Evolutionary conservation across 1,139 yeast genomes (phyloP).

Genomic region (Saccharomycopsis hybrid): DNA sequence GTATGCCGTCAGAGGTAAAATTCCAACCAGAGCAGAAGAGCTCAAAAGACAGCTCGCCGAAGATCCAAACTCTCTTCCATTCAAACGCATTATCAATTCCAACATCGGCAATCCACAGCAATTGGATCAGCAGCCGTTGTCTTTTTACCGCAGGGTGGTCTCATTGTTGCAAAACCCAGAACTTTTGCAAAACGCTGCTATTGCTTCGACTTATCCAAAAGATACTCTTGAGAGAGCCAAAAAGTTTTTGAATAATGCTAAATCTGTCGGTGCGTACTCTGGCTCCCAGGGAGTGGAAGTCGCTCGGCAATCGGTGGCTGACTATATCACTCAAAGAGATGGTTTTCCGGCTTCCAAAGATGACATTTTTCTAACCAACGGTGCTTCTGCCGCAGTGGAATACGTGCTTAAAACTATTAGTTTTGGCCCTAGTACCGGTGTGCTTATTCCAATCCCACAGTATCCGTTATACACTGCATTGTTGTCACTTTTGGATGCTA

Average conservation of each 20-base stretch:
- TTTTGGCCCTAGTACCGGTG: conserved; percentile 64
- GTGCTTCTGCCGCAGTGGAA: conserved; percentile 89
- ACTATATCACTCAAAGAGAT: conserved; percentile 70
- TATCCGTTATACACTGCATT: conserved; percentile 95
- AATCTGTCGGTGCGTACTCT: conserved; percentile 92
- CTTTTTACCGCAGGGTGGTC: conserved; percentile 91
- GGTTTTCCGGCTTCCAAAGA: conserved; percentile 54
- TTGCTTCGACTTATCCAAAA: conserved; percentile 41
- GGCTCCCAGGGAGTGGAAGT: conserved; percentile 79
- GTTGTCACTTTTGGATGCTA: conserved; percentile 72
- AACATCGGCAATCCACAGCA: conserved; percentile 98
- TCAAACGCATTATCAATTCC: conserved; percentile 71
- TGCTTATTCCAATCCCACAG: conserved; percentile 94
- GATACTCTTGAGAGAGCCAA: conserved; percentile 75
- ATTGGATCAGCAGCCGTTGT: conserved; percentile 84
- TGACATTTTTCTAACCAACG: conserved; percentile 77
- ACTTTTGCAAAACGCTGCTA: conserved; percentile 36
- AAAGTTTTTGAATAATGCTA: conserved; percentile 50
- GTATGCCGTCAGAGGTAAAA: conserved; percentile 91
- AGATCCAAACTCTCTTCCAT: conserved; percentile 64
- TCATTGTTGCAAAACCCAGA: conserved; percentile 82
- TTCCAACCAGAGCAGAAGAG: conserved; percentile 92
- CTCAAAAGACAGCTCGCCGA: conserved; percentile 47
- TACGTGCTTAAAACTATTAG: conserved; percentile 68
- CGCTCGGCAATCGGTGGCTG: conserved; percentile 72